phyloP scores from a whole-genome alignment of 2,329 filamentous ascomycete species.

The Paecilomyces niveus region DNA sequence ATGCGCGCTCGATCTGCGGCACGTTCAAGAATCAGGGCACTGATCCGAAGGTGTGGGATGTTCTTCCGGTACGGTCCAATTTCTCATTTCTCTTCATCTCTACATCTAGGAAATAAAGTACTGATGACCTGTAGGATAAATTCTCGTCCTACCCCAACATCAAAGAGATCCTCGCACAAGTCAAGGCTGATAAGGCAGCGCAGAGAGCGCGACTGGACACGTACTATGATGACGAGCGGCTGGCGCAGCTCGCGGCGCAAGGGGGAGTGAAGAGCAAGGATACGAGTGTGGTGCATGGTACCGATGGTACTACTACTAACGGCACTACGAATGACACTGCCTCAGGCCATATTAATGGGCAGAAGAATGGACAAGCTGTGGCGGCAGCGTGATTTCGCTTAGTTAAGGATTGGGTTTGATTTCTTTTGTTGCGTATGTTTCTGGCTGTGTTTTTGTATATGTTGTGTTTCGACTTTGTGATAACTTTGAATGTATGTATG shows the following conservation, averaged over 20 bases:
- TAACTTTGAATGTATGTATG: no score
- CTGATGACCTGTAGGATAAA: slow-evolving; percentile 13
- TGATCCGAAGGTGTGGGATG: slow-evolving; percentile 20
- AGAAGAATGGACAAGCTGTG: not conserved
- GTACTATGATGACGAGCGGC: slow-evolving; percentile 16
- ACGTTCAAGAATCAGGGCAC: slow-evolving; percentile 20
- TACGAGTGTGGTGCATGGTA: no score
- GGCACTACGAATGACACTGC: not conserved
- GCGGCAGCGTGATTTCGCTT: not conserved
- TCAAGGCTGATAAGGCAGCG: slow-evolving; percentile 17
- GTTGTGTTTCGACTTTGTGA: no score
- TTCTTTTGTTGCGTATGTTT: not conserved
- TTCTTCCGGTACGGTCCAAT: slow-evolving; percentile 13
- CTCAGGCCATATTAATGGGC: not conserved
- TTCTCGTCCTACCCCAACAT: slow-evolving; percentile 22
- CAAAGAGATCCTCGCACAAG: slow-evolving; percentile 17
- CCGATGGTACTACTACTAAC: no score
- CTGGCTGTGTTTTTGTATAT: not conserved
- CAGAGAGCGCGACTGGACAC: slow-evolving; percentile 11
- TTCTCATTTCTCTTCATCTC: not conserved
- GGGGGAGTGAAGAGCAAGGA: slow-evolving; percentile 2
- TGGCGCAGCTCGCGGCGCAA: slow-evolving; percentile 5
- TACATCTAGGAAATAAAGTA: not conserved
- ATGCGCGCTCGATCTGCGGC: slow-evolving; percentile 17
- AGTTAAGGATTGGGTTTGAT: no score